Evolutionary conservation across 2,329 filamentous ascomycete genomes (phyloP).

Genomic region (Phialophora verrucosa): DNA sequence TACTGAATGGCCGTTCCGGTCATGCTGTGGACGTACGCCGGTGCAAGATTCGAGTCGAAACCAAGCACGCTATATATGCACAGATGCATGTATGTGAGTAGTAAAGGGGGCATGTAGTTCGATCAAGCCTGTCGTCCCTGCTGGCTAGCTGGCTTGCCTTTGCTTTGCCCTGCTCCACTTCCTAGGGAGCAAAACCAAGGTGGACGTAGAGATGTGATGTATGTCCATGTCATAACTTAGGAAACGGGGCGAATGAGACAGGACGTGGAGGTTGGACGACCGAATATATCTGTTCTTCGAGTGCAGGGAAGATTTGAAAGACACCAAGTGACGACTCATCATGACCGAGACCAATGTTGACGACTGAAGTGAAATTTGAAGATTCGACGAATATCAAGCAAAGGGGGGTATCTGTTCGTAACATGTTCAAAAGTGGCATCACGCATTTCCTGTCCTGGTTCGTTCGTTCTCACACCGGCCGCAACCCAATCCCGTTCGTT

Average conservation of each 20-base stretch:
- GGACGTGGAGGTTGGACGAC: background rate
- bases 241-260: background rate
- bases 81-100: background rate
- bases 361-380: background rate
- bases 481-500: background rate
- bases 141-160: no score
- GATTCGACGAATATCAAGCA: background rate
- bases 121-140: no score
- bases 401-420: slow-evolving; percentile 19
- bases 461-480: background rate
- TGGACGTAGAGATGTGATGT: no score
- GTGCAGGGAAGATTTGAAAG: no score
- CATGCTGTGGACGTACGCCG: background rate
- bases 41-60: no score
- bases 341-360: no score
- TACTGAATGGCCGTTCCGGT: background rate
- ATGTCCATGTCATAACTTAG: background rate
- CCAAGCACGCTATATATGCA: slow-evolving; percentile 7
- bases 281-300: no score
- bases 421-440: background rate
- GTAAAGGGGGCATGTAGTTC: no score
- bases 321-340: no score
- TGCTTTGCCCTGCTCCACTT: no score
- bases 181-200: no score
- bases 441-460: background rate